Base-by-base conservation (phyloP, 164 flowering plant species). In the Houttuynia cordata region DNA sequence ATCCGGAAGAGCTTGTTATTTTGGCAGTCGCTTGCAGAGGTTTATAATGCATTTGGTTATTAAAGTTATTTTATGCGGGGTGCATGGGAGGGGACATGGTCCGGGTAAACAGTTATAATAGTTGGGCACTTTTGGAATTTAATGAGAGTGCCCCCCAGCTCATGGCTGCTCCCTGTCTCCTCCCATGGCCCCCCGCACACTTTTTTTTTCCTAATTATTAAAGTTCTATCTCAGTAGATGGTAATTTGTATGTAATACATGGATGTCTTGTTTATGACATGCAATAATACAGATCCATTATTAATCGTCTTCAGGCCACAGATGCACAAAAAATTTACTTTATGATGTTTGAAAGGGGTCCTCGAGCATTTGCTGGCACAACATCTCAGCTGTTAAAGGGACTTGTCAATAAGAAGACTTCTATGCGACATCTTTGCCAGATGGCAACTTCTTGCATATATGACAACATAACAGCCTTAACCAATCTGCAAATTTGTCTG, bases 11-110 rank as follows among this genome's bases (percentile, higher is more conserved):
- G 80, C 73, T 77, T 94, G 64, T 78, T 57, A 14, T 94, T 88
- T 70, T 91, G 97, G 99, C 85, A 81, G 56, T 77, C 83, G 30
- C 77, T 76, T 68, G 88, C 89, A 6, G 93, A 88, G 97, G 99
- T 90, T 68, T 57, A 78, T 74, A 30, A 53, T 42, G 20, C 53
- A 30, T 30, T 30, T 30, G 6, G 37, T 30, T 6, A 30, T 30
- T n/a, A n/a, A n/a, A n/a, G n/a, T n/a, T n/a, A n/a, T n/a, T n/a
- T n/a, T n/a, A n/a, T n/a, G n/a, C n/a, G n/a, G n/a, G n/a, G n/a
- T n/a, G n/a, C n/a, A n/a, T n/a, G n/a, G n/a, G n/a, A n/a, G n/a
- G n/a, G n/a, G n/a, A n/a, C n/a, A n/a, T n/a, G n/a, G n/a, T n/a
- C n/a, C n/a, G n/a, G n/a, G n/a, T n/a, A n/a, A n/a, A n/a, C n/a